Conservation (phyloP, 768 basidiomycete species). For the Xerocomellus intermedius region DNA sequence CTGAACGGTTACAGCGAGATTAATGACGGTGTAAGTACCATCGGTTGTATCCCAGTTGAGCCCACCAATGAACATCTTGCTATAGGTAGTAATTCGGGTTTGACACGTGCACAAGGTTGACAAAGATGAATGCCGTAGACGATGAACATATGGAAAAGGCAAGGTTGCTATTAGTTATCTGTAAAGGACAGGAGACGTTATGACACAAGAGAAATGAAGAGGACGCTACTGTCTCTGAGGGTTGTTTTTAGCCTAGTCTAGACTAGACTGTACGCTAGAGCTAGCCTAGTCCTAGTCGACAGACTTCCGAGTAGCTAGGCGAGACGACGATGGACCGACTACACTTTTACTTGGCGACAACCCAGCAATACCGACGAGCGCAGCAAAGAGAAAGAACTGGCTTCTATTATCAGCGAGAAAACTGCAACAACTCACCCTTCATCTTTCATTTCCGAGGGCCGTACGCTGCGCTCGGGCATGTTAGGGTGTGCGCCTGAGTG, state of each 20-base stretch:
- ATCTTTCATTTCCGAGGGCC: slow-evolving; percentile 93
- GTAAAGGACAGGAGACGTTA: slow-evolving; percentile 63
- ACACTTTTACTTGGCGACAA: slow-evolving; percentile 34
- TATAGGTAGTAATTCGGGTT: slow-evolving; percentile 42
- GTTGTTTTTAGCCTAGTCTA: slow-evolving; percentile 73
- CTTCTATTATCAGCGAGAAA: slow-evolving; percentile 9
- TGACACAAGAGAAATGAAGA: slow-evolving; percentile 54
- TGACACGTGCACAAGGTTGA: slow-evolving; percentile 27
- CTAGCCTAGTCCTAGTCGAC: slow-evolving; percentile 72
- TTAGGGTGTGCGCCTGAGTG: slow-evolving; percentile 38
- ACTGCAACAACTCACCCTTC: slow-evolving; percentile 80
- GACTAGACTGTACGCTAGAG: slow-evolving; percentile 77
- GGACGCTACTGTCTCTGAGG: slow-evolving; percentile 72
- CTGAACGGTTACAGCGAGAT: slow-evolving; percentile 34
- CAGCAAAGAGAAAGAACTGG: slow-evolving; percentile 11
- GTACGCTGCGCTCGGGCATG: slow-evolving; percentile 62
- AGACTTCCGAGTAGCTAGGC: slow-evolving; percentile 47
- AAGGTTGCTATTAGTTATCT: slow-evolving; percentile 78
- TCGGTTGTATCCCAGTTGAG: slow-evolving; percentile 99
- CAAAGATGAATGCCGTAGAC: slow-evolving; percentile 26
- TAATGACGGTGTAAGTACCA: slow-evolving; percentile 62
- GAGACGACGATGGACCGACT: slow-evolving; percentile 43
- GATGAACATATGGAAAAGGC: slow-evolving; percentile 36
- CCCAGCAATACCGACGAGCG: slow-evolving; percentile 26
- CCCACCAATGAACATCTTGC: slow-evolving; percentile 99